Percentiles rank a stretch among this genome's conserved stretches.
Evolutionary conservation across 352 stramenopile genomes (phyloP).

Genomic region (Phytophthora pinifolia): DNA sequence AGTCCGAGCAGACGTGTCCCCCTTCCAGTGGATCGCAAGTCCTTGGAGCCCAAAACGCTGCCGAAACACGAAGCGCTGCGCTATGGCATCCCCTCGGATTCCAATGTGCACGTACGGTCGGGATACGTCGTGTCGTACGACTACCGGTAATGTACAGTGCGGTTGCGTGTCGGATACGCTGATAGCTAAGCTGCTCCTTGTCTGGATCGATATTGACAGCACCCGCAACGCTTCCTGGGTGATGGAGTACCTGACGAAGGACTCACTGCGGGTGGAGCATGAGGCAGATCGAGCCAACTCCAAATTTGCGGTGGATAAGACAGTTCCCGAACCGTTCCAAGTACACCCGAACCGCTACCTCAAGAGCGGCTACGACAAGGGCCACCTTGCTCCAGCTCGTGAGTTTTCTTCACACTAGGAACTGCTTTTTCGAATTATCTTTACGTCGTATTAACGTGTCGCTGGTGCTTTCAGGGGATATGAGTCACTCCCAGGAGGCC

Average conservation of each 20-base stretch:
- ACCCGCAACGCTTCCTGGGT: constrained; percentile 88
- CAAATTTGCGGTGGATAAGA: constrained; percentile 83
- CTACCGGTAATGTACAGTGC: constrained; percentile 46
- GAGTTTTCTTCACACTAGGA: constrained; percentile 8
- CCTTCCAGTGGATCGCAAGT: constrained; percentile 16
- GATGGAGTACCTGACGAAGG: constrained; percentile 77
- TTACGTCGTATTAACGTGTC: not conserved
- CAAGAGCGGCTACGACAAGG: constrained; percentile 94
- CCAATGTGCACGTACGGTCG: constrained; percentile 70
- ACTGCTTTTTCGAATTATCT: not conserved
- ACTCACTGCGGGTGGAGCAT: constrained; percentile 63
- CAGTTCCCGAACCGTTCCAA: constrained; percentile 74
- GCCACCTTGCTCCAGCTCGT: constrained; percentile 92
- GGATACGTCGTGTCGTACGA: constrained; percentile 89
- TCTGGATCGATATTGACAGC: constrained; percentile 25
- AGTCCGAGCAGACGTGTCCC: constrained; percentile 9
- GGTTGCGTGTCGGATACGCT: too few species aligned
- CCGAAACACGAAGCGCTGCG: constrained; percentile 67
- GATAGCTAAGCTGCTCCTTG: not conserved
- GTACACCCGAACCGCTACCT: constrained; percentile 88
- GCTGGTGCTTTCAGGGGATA: constrained; percentile 68
- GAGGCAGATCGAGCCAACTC: constrained; percentile 84
- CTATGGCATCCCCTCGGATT: constrained; percentile 66
- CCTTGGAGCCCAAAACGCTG: constrained; percentile 15
- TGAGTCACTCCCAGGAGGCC: constrained; percentile 71